Conservation (phyloP, 1,139 yeast genomes). For the Candida anutae region DNA sequence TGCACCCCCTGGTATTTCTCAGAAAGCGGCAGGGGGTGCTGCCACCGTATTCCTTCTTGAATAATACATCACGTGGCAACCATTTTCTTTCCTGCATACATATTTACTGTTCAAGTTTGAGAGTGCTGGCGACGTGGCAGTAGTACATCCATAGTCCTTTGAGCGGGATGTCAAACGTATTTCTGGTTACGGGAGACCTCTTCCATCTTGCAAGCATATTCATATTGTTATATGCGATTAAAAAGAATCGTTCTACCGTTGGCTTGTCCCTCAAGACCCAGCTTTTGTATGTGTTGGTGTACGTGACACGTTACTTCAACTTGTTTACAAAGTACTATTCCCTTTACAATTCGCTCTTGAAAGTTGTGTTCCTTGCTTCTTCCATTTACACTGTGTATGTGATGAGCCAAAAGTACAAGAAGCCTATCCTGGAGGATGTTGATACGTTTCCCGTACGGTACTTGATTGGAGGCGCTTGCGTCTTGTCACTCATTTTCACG, state of each 20-base stretch:
- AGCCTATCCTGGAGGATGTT: conserved; percentile 40
- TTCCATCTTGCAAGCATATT: conserved; percentile 78
- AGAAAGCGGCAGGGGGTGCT: neutral
- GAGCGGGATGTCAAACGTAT: conserved; percentile 36
- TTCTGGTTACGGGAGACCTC: conserved; percentile 63
- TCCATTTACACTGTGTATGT: conserved; percentile 70
- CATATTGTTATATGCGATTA: conserved; percentile 67
- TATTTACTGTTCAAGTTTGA: too few relatives aligned
- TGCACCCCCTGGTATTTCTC: too few relatives aligned
- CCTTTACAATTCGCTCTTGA: conserved; percentile 72
- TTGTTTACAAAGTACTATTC: conserved; percentile 54
- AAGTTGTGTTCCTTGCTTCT: conserved; percentile 67
- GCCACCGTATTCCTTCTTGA: too few relatives aligned
- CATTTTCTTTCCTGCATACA: too few relatives aligned
- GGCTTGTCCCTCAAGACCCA: conserved; percentile 92
- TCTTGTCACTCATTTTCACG: conserved; percentile 60
- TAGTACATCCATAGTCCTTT: too few relatives aligned
- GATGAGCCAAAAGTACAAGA: conserved; percentile 55
- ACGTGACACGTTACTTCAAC: conserved; percentile 72
- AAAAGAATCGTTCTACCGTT: conserved; percentile 54
- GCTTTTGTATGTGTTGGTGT: conserved; percentile 68
- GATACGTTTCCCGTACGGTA: conserved; percentile 78
- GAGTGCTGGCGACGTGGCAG: too few relatives aligned
- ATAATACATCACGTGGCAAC: too few relatives aligned
- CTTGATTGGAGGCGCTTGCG: conserved; percentile 54